These are phyloP conservation scores for Allodekkera sacchari DNA, from an alignment of 805 yeast genomes.

Conservation along the genomic window DNA sequence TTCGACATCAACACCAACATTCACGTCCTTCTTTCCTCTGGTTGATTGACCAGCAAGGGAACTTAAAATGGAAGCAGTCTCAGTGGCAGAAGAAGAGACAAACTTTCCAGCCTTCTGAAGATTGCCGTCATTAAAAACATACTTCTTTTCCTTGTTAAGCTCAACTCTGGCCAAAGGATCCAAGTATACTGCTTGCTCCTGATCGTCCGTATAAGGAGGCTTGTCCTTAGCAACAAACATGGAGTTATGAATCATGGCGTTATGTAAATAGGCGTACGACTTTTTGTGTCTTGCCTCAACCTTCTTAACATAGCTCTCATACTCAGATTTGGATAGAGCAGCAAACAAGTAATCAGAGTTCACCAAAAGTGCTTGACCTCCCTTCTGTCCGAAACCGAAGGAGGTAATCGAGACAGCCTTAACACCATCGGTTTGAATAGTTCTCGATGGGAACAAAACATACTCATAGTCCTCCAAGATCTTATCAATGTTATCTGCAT, in stretches of 20 bases:
- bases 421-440: constrained; percentile 91
- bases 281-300: constrained; percentile 76
- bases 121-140: constrained; percentile 39
- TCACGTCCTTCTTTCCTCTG: too few relatives aligned
- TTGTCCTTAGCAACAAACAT: constrained; percentile 89
- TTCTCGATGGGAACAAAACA: constrained; percentile 89
- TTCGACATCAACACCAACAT: constrained; percentile 98
- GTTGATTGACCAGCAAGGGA: constrained; percentile 42
- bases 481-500: constrained; percentile 93
- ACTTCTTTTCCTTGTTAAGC: constrained; percentile 25
- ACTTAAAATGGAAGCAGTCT: constrained; percentile 58
- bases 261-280: constrained; percentile 93
- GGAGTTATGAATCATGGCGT: constrained; percentile 83
- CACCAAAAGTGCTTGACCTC: constrained; percentile 88
- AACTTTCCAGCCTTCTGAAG: constrained; percentile 39
- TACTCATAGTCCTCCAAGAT: constrained; percentile 74
- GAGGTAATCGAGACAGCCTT: constrained; percentile 97
- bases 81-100: constrained; percentile 39
- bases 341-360: constrained; percentile 93
- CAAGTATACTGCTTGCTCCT: constrained; percentile 85
- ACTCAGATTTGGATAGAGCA: constrained; percentile 62
- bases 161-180: constrained; percentile 87
- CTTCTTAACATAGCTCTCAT: constrained; percentile 61
- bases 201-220: constrained; percentile 85
- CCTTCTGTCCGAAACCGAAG: constrained; percentile 99